Conservation (phyloP, 257 asterid genomes). For the Salvia hispanica region DNA sequence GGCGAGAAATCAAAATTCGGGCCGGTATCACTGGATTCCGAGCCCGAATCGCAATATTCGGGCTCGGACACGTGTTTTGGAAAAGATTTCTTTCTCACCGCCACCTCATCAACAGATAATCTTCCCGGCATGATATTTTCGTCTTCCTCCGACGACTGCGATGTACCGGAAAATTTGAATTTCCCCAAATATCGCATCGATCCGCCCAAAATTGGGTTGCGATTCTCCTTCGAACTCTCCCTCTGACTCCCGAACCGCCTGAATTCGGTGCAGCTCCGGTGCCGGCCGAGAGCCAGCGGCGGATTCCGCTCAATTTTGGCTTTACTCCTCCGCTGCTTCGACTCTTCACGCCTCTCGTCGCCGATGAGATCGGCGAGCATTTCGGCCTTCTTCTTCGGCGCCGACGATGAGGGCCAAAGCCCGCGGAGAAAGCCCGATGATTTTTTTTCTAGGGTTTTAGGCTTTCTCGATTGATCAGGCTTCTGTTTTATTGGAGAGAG, state of each 20-base stretch:
- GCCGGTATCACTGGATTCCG: too few relatives aligned
- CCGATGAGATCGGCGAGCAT: constrained; percentile 48
- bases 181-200: constrained; percentile 55
- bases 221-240: constrained; percentile 53
- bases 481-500: constrained; percentile 41
- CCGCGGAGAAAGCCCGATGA: constrained; percentile 53
- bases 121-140: constrained; percentile 45
- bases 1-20: constrained; percentile 26
- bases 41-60: constrained; percentile 38
- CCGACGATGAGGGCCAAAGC: constrained; percentile 66
- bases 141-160: constrained; percentile 8
- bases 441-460: constrained; percentile 38
- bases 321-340: constrained; percentile 25
- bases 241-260: constrained; percentile 29
- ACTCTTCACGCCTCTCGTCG: constrained; percentile 47
- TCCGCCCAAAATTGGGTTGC: constrained; percentile 53
- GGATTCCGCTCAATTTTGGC: constrained; percentile 28
- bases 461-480: constrained; percentile 40
- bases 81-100: constrained; percentile 38
- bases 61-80: too few relatives aligned
- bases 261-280: constrained; percentile 58
- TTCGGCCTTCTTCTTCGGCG: constrained; percentile 18
- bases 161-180: constrained; percentile 45
- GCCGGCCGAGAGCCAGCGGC: constrained; percentile 36
- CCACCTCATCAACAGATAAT: constrained; percentile 61